These are phyloP conservation scores for Tylopilus intermedius DNA, from an alignment of 768 basidiomycete species.

Conservation along the genomic window DNA sequence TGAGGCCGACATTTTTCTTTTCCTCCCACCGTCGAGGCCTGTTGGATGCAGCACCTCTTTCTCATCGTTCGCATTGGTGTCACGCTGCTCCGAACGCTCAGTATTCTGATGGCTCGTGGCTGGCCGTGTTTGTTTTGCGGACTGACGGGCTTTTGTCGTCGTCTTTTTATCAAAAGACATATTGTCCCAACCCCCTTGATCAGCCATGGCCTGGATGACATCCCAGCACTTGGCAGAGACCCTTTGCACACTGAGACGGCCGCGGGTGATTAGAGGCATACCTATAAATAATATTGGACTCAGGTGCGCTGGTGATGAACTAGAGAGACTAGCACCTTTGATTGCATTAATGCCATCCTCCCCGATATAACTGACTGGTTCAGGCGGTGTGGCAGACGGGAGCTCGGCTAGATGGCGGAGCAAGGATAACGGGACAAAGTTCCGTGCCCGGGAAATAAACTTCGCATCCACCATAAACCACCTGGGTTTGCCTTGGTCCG, in stretches of 20 bases:
- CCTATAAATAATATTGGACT: constrained; percentile 33
- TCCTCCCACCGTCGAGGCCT: constrained; percentile 11
- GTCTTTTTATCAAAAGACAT: constrained; percentile 37
- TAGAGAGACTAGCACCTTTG: constrained; percentile 41
- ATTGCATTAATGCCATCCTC: constrained; percentile 56
- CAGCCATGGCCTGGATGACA: constrained; percentile 54
- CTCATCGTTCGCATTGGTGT: background rate
- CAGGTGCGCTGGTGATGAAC: background rate
- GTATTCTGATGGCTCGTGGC: background rate
- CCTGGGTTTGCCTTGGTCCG: constrained; percentile 65
- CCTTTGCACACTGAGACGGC: constrained; percentile 83
- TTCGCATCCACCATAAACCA: constrained; percentile 92
- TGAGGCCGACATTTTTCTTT: constrained; percentile 20
- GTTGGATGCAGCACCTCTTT: background rate
- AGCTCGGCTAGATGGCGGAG: constrained; percentile 58
- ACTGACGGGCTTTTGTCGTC: background rate
- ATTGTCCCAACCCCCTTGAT: constrained; percentile 75
- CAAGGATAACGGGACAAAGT: constrained; percentile 77
- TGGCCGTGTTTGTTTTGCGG: background rate
- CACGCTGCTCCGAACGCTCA: background rate
- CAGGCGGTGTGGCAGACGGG: constrained; percentile 36
- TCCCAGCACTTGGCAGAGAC: constrained; percentile 65
- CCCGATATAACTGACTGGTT: constrained; percentile 63
- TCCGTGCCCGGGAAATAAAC: constrained; percentile 56
- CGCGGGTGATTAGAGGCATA: constrained; percentile 78